Conservation (phyloP, 1,284 basidiomycete species). For the Microbotryum lychnidis-dioicae region DNA sequence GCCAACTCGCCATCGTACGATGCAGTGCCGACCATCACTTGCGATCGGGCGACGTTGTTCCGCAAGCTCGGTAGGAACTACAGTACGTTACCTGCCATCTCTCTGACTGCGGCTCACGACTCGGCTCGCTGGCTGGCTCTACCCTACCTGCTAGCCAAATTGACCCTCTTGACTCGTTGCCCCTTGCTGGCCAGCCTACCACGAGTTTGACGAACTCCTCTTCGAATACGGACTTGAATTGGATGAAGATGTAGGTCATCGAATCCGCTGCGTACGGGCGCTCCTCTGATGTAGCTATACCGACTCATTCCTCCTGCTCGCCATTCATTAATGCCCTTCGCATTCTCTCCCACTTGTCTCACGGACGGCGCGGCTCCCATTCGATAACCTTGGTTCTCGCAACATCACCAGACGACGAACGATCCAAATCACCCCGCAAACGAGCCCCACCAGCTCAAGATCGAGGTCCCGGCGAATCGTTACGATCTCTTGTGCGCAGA, state of each 20-base stretch:
- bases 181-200: constrained; percentile 53
- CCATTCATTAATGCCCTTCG: not conserved
- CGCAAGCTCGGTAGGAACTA: constrained; percentile 74
- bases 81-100: constrained; percentile 47
- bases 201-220: constrained; percentile 90
- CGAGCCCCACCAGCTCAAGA: constrained; percentile 78
- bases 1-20: not conserved
- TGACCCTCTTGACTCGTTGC: not conserved
- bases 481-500: constrained; percentile 97
- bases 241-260: constrained; percentile 74
- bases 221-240: constrained; percentile 97
- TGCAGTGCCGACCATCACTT: constrained; percentile 83
- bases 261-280: not conserved
- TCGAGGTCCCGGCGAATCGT: constrained; percentile 95
- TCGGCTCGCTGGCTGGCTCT: not conserved
- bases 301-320: not conserved
- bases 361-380: not conserved
- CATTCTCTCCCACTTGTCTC: not conserved
- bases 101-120: not conserved
- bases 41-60: constrained; percentile 93
- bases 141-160: not conserved
- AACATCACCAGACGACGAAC: constrained; percentile 17
- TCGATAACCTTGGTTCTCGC: not conserved
- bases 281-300: not conserved
- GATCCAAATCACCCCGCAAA: constrained; percentile 32